Base-by-base conservation (phyloP, 192 early-diverging fungal species). In the Rhizophagus prolifer region DNA sequence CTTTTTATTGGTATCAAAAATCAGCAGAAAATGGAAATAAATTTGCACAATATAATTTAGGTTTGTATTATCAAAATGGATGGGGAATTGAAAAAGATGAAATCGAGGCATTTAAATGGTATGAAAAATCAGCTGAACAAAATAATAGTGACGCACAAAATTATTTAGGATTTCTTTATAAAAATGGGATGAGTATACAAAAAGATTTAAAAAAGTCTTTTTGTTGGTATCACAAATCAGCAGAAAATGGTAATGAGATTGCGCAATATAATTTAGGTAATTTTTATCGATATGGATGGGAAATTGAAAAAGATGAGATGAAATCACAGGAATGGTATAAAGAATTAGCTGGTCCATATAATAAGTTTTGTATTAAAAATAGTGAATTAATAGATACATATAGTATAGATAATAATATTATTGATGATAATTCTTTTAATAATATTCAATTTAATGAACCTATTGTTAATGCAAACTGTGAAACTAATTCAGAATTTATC, bases 91-190 rank as follows among this genome's bases (percentile, higher is more conserved):
- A 50, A 7, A 50, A 50, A 16, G 2, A 50, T 16, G 47, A 26
- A 26, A n/a, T 23, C 10, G 8, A 62, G 7, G 21, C 25, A 25
- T 61, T 26, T 25, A n/a, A 10, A 61, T 61, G 59, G 59, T n/a
- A 5, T 61, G 2, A 25, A 26, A 61, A 61, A 61, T 61, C 59
- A 61, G 59, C 59, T 61, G 4, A 61, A n/a, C n/a, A 26, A 61
- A 7, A 61, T 61, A 61, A 61, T 61, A 61, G 59, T 61, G 6
- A 60, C 23, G 59, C n/a, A 9, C 59, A 60, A 60, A 60, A 60
- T 25, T 25, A 25, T 25, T 21, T 60, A 9, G 59, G 59, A 25
- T 61, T 25, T 61, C 6, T 25, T 25, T 61, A 61, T 26, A n/a
- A 61, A n/a, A 19, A 61, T 61, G 59, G 59, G 9, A 23, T 13